phyloP scores from a whole-genome alignment of 495 filamentous ascomycete genomes.

The Aspergillus taichungensis region DNA sequence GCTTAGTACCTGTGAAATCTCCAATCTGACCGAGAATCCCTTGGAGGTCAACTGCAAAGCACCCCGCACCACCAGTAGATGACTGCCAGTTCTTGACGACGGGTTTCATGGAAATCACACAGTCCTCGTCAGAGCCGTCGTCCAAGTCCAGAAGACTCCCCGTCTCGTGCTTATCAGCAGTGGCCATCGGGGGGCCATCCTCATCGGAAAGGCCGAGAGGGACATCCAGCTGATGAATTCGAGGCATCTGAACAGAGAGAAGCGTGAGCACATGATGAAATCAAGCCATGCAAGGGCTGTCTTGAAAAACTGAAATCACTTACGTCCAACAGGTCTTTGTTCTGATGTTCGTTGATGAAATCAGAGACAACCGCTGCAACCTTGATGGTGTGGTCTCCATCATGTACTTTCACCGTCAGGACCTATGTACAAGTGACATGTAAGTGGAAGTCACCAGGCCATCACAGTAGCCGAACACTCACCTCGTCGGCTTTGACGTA shows the following conservation, averaged over 20 bases:
- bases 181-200: background rate
- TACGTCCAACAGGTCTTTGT: conserved; percentile 22
- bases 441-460: background rate
- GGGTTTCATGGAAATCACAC: background rate
- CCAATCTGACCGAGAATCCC: conserved; percentile 10
- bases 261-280: background rate
- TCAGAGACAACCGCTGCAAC: conserved; percentile 4
- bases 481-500: conserved; percentile 12
- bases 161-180: background rate
- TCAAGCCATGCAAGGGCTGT: background rate
- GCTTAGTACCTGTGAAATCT: conserved; percentile 12
- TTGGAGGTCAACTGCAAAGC: conserved; percentile 6
- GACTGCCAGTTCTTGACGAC: conserved; percentile 15
- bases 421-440: conserved; percentile 2
- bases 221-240: conserved; percentile 9
- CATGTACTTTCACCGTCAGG: conserved; percentile 11
- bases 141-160: conserved; percentile 9
- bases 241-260: conserved; percentile 9
- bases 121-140: conserved; percentile 4
- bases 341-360: conserved; percentile 15
- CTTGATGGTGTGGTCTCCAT: background rate
- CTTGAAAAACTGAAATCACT: background rate
- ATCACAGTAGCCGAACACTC: background rate
- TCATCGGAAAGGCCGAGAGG: conserved; percentile 5
- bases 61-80: conserved; percentile 8